Percentiles rank a stretch among this genome's conserved stretches.
Evolutionary conservation across 2,329 filamentous ascomycete species (phyloP).

Genomic region (Xylaria digitata): DNA sequence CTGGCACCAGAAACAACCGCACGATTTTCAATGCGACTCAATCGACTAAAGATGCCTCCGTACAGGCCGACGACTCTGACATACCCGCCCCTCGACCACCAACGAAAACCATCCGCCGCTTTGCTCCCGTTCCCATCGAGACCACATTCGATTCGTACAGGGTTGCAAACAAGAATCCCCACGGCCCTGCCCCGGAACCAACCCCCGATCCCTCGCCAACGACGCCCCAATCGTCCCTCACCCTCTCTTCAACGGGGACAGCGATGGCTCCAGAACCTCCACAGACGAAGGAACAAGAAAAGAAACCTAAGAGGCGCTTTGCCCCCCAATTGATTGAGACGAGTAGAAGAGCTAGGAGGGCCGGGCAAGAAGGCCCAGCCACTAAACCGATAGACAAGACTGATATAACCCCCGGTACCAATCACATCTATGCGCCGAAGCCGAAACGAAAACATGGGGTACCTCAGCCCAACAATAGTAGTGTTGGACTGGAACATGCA

Average conservation of each 20-base stretch:
- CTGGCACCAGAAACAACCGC: neutral
- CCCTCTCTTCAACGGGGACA: slow-evolving; percentile 37
- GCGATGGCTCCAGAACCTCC: slow-evolving; percentile 14
- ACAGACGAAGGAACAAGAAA: slow-evolving; percentile 33
- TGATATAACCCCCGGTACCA: slow-evolving; percentile 74
- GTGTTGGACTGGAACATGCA: slow-evolving; percentile 38
- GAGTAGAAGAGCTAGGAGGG: slow-evolving; percentile 75
- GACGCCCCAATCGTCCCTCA: slow-evolving; percentile 56
- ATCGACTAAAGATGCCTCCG: slow-evolving; percentile 47
- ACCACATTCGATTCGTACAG: slow-evolving; percentile 73
- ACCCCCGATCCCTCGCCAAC: slow-evolving; percentile 66
- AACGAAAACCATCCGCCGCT: slow-evolving; percentile 59
- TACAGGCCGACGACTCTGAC: slow-evolving; percentile 46
- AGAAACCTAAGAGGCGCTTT: slow-evolving; percentile 65
- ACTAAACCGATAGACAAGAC: slow-evolving; percentile 76
- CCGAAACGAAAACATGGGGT: slow-evolving; percentile 52
- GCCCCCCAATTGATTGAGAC: slow-evolving; percentile 86
- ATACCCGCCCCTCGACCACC: slow-evolving; percentile 42
- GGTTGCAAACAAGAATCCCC: slow-evolving; percentile 53
- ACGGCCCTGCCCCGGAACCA: slow-evolving; percentile 67
- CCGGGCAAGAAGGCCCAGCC: slow-evolving; percentile 71
- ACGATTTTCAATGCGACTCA: slow-evolving; percentile 35
- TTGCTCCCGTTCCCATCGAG: slow-evolving; percentile 77
- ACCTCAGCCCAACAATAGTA: slow-evolving; percentile 40
- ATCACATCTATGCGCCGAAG: slow-evolving; percentile 66